Evolutionary conservation across 176 grass and related monocot species (phyloP), one percentile per base, ranked within the genome.

Genomic region (Cenchrus americanus): DNA sequence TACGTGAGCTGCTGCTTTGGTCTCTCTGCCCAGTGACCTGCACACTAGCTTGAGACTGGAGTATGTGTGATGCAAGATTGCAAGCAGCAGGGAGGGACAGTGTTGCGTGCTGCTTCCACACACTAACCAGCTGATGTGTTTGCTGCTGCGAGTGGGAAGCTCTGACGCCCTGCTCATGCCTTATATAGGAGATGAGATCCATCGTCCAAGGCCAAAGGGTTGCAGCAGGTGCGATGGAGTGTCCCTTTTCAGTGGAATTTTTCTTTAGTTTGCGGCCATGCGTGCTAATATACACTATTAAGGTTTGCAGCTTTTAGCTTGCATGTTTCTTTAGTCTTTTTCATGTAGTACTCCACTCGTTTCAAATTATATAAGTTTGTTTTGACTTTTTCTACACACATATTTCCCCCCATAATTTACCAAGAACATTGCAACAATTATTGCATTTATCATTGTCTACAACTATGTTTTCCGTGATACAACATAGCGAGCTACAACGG

Each of bases 41-140:
- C 27, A 9, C 34, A 9, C 34, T 47, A 11, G 46, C 7, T 8
- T 6, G 5, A 7, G 42, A 11, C 47, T 49, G 3, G 49, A 32
- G 7, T 30, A n/a, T 37, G 43, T 41, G 50, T 42, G 54, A 76
- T 61, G 43, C 58, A 41, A 74, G 27, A 30, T 30, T 30, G 32
- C 12, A 7, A 30, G 27, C 27, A 30, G 27, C 27, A 71, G 14
- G 21, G 9, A 15, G 59, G 5, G 77, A 80, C 78, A 42, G 19
- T 69, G 30, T 42, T 79, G 70, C 70, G n/a, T 87, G 78, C 69
- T 87, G 71, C 65, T 63, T 62, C 54, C 73, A 52, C 80, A 53
- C 27, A 30, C 27, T 30, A 30, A 30, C 27, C 2, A 30, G 27
- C 80, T 77, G 44, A 68, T 77, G 64, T 14, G 85, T 78, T 78